A percentile compares a stretch with the other conserved stretches of the same genome.
Conservation (phyloP, 2,329 filamentous ascomycete species). For the Ilyonectria mors-panacis region DNA sequence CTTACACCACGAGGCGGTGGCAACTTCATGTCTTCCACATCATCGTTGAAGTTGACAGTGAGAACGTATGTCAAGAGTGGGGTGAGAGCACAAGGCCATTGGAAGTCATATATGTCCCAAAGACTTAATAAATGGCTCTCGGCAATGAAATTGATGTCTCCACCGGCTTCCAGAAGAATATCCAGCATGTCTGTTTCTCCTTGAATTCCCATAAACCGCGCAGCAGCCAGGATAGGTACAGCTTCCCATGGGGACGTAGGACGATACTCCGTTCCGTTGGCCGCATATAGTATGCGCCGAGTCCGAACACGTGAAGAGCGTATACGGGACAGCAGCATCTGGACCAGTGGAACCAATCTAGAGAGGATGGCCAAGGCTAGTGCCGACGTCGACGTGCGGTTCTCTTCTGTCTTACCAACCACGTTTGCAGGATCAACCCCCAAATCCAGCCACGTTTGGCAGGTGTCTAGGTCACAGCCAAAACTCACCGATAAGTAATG, state of each 20-base stretch:
- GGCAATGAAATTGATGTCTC: not conserved
- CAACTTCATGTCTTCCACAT: not conserved
- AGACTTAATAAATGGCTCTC: not conserved
- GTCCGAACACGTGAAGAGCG: too few relatives aligned
- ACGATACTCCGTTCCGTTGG: not conserved
- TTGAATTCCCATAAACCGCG: not conserved
- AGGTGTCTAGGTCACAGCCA: too few relatives aligned
- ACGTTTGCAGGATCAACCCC: too few relatives aligned
- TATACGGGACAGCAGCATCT: too few relatives aligned
- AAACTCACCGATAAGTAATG: too few relatives aligned
- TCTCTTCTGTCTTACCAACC: too few relatives aligned
- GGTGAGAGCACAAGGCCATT: not conserved
- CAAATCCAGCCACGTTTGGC: too few relatives aligned
- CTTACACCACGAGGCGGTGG: not conserved
- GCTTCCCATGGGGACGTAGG: not conserved
- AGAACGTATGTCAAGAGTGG: not conserved
- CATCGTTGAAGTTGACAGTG: not conserved
- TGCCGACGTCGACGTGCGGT: too few relatives aligned
- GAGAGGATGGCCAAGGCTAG: too few relatives aligned
- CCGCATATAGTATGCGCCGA: too few relatives aligned
- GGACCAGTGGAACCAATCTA: too few relatives aligned
- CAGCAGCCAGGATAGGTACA: conserved; percentile 1
- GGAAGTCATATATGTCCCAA: not conserved
- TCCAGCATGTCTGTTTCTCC: not conserved
- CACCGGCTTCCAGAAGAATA: conserved; percentile 1